These are phyloP conservation scores for apple (Malus domestica) DNA, from an alignment of 306 rosid species.

Conservation along the genomic window DNA sequence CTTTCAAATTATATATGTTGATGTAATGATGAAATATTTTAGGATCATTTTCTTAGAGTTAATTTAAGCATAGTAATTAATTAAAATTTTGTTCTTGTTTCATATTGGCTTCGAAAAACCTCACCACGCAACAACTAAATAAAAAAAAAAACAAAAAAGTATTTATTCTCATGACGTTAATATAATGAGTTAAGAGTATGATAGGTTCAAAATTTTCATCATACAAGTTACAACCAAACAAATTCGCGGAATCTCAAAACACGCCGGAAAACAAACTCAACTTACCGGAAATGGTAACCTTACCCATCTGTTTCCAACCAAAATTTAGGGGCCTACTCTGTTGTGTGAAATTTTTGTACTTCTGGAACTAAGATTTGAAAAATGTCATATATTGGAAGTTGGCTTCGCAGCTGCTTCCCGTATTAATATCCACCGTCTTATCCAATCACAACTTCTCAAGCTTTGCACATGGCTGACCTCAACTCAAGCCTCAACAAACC, in stretches of 20 bases:
- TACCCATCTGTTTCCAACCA: no score
- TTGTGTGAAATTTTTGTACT: no score
- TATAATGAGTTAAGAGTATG: no score
- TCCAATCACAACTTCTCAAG: not conserved
- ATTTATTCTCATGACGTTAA: not conserved
- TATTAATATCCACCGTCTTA: slow-evolving; percentile 7
- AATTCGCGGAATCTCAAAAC: not conserved
- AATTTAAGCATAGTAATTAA: not conserved
- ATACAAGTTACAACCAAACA: not conserved
- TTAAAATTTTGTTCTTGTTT: no score
- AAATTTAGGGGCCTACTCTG: no score
- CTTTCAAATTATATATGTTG: no score
- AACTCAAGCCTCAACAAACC: not conserved
- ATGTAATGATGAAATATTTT: no score
- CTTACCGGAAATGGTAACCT: not conserved
- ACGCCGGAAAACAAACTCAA: not conserved
- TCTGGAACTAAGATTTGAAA: not conserved
- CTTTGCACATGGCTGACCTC: slow-evolving; percentile 20
- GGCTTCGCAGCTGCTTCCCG: not conserved
- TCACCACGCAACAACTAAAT: no score
- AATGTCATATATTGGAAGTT: not conserved
- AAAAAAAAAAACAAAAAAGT: no score
- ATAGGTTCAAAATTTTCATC: no score
- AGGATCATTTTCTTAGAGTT: no score
- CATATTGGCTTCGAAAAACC: not conserved